Conservation (phyloP, 75 land plant species). For the Picea glauca region DNA sequence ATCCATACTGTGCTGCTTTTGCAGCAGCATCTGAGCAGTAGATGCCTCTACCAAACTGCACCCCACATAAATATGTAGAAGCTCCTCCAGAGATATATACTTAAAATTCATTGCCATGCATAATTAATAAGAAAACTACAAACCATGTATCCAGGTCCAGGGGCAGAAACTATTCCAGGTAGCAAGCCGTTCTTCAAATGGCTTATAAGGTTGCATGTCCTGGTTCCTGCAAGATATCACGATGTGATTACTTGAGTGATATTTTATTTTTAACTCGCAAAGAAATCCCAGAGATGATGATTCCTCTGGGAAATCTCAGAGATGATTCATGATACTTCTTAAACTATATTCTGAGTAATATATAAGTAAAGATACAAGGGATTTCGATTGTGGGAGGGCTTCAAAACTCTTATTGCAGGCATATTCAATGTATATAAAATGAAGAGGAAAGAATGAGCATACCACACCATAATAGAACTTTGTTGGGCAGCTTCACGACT, state of each 20-base stretch:
- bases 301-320: no score
- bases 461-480: conserved; percentile 84
- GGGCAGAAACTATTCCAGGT: conserved; percentile 46
- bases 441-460: conserved; percentile 1
- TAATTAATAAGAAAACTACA: no score
- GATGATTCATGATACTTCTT: no score
- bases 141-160: conserved; percentile 75
- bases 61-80: not conserved
- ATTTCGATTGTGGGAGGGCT: no score
- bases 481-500: conserved; percentile 57
- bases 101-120: not conserved
- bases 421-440: no score
- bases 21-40: conserved; percentile 76
- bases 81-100: no score
- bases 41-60: conserved; percentile 71
- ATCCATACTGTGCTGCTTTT: conserved; percentile 74
- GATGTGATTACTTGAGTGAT: not conserved
- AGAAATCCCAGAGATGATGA: no score
- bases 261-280: not conserved
- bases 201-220: conserved; percentile 59
- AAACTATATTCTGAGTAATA: no score
- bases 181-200: conserved; percentile 51
- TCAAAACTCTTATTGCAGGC: no score
- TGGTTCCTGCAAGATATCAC: conserved; percentile 26
- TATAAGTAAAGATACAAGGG: no score